phyloP scores from a whole-genome alignment of 257 asterid genomes.

The Haberlea rhodopensis region DNA sequence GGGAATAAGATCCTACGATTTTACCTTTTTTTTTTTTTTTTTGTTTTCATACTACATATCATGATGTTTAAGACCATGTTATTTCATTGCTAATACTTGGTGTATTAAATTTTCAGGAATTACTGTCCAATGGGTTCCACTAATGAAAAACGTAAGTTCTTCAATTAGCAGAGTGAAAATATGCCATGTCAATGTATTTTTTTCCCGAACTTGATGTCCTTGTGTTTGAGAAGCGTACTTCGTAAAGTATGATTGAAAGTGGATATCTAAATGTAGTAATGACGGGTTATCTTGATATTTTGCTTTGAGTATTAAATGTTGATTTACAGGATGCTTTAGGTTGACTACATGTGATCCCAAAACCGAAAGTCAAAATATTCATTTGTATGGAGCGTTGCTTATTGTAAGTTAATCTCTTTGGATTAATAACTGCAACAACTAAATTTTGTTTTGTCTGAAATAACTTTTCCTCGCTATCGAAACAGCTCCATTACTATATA shows the following conservation, averaged over 20 bases:
- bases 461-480: neutral
- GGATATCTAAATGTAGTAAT: slow-evolving; percentile 8
- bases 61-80: neutral
- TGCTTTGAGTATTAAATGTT: slow-evolving; percentile 13
- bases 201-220: neutral
- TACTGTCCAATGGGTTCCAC: slow-evolving; percentile 70
- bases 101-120: slow-evolving; percentile 44
- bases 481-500: neutral
- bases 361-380: slow-evolving; percentile 68
- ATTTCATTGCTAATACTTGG: slow-evolving; percentile 18
- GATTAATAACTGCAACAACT: slow-evolving; percentile 4
- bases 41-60: too few relatives aligned
- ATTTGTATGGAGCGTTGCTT: slow-evolving; percentile 76
- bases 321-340: slow-evolving; percentile 62
- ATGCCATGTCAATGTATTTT: neutral
- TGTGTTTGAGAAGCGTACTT: neutral
- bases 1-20: neutral
- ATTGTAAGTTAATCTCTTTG: slow-evolving; percentile 51
- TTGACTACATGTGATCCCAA: slow-evolving; percentile 62
- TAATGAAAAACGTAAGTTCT: slow-evolving; percentile 47
- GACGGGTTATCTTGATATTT: slow-evolving; percentile 2
- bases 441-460: slow-evolving; percentile 3
- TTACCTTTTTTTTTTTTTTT: too few relatives aligned
- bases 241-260: neutral
- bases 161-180: neutral